A percentile compares a stretch with the other conserved stretches of the same genome.
Conservation (phyloP, 2,329 filamentous ascomycete genomes). For the Colletotrichum gigasporum region DNA sequence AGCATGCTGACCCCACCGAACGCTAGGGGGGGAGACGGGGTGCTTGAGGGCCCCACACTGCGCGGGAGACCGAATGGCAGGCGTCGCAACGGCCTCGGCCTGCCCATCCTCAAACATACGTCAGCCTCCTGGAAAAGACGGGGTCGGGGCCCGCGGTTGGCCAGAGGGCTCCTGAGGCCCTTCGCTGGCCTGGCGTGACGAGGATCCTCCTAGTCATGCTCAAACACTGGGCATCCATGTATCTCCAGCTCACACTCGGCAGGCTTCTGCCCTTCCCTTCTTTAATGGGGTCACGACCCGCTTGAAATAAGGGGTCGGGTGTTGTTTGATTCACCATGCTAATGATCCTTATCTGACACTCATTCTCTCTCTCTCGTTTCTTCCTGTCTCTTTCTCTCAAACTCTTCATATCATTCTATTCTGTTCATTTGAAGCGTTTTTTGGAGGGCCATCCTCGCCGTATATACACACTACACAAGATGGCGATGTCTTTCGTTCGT, state of each 20-base stretch:
- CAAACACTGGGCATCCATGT: conserved; percentile 24
- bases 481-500: conserved; percentile 30
- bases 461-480: conserved; percentile 1
- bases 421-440: too few species aligned
- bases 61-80: conserved; percentile 3
- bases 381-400: neutral
- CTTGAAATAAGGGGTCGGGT: conserved; percentile 23
- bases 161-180: neutral
- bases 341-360: neutral
- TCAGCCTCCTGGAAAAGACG: conserved; percentile 22
- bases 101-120: conserved; percentile 26
- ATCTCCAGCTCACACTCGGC: neutral
- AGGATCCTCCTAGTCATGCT: conserved; percentile 9
- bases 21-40: too few species aligned
- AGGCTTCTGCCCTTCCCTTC: neutral
- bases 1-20: neutral
- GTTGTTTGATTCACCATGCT: conserved; percentile 6
- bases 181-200: neutral
- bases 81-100: conserved; percentile 1
- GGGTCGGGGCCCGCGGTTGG: neutral
- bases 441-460: neutral
- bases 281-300: conserved; percentile 26
- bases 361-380: neutral
- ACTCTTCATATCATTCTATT: neutral
- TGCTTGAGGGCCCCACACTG: too few species aligned